Evolutionary conservation across 306 rosid genomes (phyloP).

Genomic region (Prunus davidiana): DNA sequence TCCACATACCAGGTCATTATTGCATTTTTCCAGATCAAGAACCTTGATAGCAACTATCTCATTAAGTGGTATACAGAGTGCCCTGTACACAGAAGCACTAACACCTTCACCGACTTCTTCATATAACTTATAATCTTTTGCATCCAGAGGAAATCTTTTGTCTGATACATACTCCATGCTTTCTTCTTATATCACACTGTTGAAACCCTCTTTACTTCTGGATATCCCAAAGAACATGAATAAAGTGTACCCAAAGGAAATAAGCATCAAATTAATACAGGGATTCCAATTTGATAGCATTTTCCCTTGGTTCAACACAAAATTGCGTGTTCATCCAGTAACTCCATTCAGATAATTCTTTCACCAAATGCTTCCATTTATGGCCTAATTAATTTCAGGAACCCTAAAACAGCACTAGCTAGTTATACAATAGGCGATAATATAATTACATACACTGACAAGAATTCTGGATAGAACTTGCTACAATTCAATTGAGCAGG

Average conservation of each 20-base stretch:
- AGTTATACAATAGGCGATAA: not conserved
- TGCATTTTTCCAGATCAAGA: slow-evolving; percentile 93
- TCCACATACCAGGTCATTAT: slow-evolving; percentile 80
- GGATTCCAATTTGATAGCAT: slow-evolving; percentile 37
- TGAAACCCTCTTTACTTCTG: slow-evolving; percentile 28
- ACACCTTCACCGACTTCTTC: slow-evolving; percentile 99
- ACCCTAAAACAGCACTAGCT: not conserved
- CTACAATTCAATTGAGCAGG: not conserved
- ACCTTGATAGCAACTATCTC: slow-evolving; percentile 94
- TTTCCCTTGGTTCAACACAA: slow-evolving; percentile 39
- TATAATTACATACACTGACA: not conserved
- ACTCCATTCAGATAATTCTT: slow-evolving; percentile 26
- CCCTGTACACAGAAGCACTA: slow-evolving; percentile 88
- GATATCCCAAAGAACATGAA: slow-evolving; percentile 23
- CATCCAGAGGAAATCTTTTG: slow-evolving; percentile 71
- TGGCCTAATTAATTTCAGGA: slow-evolving; percentile 24
- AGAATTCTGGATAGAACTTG: not conserved
- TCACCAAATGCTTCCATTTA: slow-evolving; percentile 18
- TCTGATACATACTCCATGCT: slow-evolving; percentile 61
- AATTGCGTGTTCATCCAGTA: slow-evolving; percentile 30
- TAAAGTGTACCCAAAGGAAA: slow-evolving; percentile 24
- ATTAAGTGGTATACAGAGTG: slow-evolving; percentile 84
- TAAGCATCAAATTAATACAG: slow-evolving; percentile 33
- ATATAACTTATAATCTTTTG: slow-evolving; percentile 77
- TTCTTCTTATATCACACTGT: slow-evolving; percentile 45